Percentiles rank a stretch among this genome's conserved stretches.
phyloP scores from a whole-genome alignment of 495 filamentous ascomycete species.

The Platismatia glauca region DNA sequence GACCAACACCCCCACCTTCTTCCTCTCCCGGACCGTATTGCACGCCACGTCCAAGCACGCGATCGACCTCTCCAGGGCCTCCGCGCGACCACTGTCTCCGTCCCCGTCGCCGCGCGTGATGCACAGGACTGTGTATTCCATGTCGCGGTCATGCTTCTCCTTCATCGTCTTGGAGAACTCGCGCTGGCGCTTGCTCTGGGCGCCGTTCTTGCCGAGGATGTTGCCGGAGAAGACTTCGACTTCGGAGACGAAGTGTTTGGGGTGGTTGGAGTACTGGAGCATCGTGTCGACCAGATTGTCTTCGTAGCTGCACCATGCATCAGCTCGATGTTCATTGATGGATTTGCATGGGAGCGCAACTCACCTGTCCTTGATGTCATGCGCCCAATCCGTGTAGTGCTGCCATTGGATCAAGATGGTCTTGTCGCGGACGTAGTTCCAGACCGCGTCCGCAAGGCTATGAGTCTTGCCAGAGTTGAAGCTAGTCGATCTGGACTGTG shows the following conservation, averaged over 20 bases:
- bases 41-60: constrained; percentile 40
- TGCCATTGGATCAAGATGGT: constrained; percentile 36
- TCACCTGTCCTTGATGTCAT: constrained; percentile 47
- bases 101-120: constrained; percentile 37
- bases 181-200: constrained; percentile 50
- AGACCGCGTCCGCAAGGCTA: constrained; percentile 27
- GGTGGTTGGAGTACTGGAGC: constrained; percentile 48
- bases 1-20: constrained; percentile 27
- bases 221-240: constrained; percentile 68
- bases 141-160: constrained; percentile 50
- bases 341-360: constrained; percentile 15
- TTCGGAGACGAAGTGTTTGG: constrained; percentile 51
- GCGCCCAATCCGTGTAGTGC: constrained; percentile 33
- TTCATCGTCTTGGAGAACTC: constrained; percentile 53
- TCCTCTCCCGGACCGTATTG: constrained; percentile 21
- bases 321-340: not conserved
- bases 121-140: constrained; percentile 31
- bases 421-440: constrained; percentile 35
- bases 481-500: constrained; percentile 12
- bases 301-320: constrained; percentile 50
- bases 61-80: constrained; percentile 39
- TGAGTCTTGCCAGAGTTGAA: not conserved
- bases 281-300: constrained; percentile 49
- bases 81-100: constrained; percentile 26
- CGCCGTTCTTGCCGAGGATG: constrained; percentile 56